Evolutionary conservation across 1,284 basidiomycete species (phyloP).

Genomic region (Tetrapyrgos nigripes): DNA sequence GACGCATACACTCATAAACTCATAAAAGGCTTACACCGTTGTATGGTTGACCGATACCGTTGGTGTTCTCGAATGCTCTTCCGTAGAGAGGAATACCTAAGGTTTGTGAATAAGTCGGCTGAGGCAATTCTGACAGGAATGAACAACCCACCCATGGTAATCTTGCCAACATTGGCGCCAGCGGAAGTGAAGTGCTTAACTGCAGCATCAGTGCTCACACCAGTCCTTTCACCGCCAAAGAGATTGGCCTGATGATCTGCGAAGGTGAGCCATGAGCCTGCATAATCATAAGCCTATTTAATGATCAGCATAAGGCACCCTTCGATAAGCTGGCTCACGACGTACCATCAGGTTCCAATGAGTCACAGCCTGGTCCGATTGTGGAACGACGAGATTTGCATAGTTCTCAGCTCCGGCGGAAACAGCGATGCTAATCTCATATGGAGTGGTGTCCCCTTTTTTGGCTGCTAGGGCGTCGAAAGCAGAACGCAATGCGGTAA

Average conservation of each 20-base stretch:
- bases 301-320: no score
- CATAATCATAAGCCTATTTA: conserved; percentile 83
- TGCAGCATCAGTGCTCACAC: conserved; percentile 75
- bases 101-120: not conserved
- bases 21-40: conserved; percentile 55
- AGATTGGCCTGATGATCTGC: conserved; percentile 86
- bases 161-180: conserved; percentile 78
- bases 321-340: not conserved
- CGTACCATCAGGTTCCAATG: conserved; percentile 94
- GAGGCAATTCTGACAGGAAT: conserved; percentile 4
- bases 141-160: conserved; percentile 69
- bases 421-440: conserved; percentile 63
- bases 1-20: not conserved
- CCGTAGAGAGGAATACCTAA: conserved; percentile 86
- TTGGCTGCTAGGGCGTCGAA: conserved; percentile 54
- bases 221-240: conserved; percentile 67
- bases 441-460: conserved; percentile 68
- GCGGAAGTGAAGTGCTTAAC: conserved; percentile 68
- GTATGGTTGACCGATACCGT: conserved; percentile 79
- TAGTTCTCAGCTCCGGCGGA: conserved; percentile 75
- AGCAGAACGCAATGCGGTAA: conserved; percentile 60
- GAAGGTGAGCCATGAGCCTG: conserved; percentile 71
- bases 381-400: conserved; percentile 65
- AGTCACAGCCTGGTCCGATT: conserved; percentile 78
- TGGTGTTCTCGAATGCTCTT: conserved; percentile 82